Conservation (phyloP, 2,329 filamentous ascomycete species). For the Aspergillus ochraceus region DNA sequence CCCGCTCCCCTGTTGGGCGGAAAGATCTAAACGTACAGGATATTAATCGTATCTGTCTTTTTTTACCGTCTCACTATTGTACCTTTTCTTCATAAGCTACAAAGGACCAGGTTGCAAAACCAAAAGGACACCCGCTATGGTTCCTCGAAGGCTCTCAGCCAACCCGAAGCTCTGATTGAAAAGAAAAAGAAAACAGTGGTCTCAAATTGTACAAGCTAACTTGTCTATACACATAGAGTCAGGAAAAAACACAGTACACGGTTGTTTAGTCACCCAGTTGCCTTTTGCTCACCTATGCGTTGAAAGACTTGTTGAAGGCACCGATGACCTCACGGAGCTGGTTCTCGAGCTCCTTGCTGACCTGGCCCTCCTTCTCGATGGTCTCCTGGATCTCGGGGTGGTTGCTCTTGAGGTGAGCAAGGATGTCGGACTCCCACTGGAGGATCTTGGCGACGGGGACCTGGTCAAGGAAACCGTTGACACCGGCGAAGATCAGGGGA, state of each 20-base stretch:
- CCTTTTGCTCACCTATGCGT: constrained; percentile 42
- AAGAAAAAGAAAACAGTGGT: constrained; percentile 42
- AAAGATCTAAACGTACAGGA: constrained; percentile 45
- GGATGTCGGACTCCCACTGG: constrained; percentile 91
- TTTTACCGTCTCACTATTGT: constrained; percentile 24
- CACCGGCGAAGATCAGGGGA: constrained; percentile 98
- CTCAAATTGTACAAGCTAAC: constrained; percentile 49
- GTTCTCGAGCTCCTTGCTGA: constrained; percentile 84
- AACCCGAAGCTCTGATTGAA: constrained; percentile 20
- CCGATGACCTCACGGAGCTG: constrained; percentile 67
- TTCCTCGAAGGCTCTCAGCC: constrained; percentile 11
- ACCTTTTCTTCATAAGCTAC: constrained; percentile 30
- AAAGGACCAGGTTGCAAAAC: constrained; percentile 19
- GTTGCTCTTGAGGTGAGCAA: constrained; percentile 87
- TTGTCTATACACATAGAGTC: constrained; percentile 46
- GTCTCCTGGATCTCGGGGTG: constrained; percentile 78
- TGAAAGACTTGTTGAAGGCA: constrained; percentile 93
- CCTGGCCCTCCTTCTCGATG: constrained; percentile 92
- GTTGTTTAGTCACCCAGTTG: constrained; percentile 31
- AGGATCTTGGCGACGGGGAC: constrained; percentile 91
- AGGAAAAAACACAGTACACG: constrained; percentile 40
- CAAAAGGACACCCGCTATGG: constrained; percentile 22
- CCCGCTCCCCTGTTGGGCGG: constrained; percentile 30
- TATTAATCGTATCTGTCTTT: constrained; percentile 38
- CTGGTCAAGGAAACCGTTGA: constrained; percentile 90